phyloP scores from a whole-genome alignment of 2,329 filamentous ascomycete genomes.

The Ophiostoma sp. region DNA sequence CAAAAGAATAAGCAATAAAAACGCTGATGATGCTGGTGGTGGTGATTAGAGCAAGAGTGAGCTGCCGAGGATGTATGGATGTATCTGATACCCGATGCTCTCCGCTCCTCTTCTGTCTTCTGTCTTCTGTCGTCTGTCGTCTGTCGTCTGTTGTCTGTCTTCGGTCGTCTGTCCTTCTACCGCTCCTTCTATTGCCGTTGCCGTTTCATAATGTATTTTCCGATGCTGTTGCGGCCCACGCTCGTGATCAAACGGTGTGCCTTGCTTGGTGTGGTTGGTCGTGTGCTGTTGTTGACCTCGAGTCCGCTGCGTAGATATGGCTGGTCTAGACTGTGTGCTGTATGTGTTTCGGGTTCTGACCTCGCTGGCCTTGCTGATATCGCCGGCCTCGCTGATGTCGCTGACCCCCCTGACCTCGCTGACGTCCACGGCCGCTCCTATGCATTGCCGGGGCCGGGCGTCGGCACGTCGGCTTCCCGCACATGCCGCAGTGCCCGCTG shows the following conservation, averaged over 20 bases:
- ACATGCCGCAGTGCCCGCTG: conserved; percentile 67
- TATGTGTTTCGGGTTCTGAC: not conserved
- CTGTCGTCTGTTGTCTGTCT: not conserved
- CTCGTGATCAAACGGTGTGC: not conserved
- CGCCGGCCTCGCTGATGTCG: too few species aligned
- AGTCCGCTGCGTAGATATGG: not conserved
- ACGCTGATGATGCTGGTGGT: not conserved
- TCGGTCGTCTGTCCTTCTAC: not conserved
- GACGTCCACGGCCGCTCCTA: too few species aligned
- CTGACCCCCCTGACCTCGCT: too few species aligned
- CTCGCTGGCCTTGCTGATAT: not conserved
- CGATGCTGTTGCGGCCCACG: not conserved
- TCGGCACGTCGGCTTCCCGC: conserved; percentile 26
- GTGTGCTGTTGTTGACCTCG: not conserved
- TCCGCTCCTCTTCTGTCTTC: not conserved
- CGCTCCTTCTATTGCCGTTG: not conserved
- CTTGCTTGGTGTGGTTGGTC: not conserved
- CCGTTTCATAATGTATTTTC: not conserved
- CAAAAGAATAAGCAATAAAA: not conserved
- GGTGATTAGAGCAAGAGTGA: not conserved
- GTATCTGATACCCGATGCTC: not conserved
- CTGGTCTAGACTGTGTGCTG: not conserved
- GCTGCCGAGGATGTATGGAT: not conserved
- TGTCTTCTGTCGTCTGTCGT: not conserved
- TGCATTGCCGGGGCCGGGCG: too few species aligned